Evolutionary conservation across 441 rosid species (phyloP), one percentile per base, ranked within the genome.

Genomic region (Adansonia rubrostipa): DNA sequence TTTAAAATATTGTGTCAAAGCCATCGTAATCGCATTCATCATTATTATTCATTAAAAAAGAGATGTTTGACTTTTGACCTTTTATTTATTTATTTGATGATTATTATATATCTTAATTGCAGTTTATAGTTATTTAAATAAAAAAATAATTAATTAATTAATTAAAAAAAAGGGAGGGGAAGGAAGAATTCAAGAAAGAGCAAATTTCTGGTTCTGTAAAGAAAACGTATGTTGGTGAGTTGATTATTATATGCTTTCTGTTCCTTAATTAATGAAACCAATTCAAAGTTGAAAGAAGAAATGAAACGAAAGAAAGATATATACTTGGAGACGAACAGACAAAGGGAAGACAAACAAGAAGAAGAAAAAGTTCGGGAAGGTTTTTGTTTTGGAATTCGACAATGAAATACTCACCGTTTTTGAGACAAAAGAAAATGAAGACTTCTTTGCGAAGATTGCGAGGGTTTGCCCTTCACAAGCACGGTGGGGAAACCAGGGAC

Each of bases 381-480:
- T 3, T 22, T 60, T 60, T 60, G 40, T 60, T 60, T 5, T 60
- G 65, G 36, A 9, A 14, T 64, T 64, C 24, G 71, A 66, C 44
- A 66, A 22, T n/a, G 24, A 42, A 66, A 42, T 22, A 0, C 45
- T 1, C 51, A 3, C 47, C 11, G 19, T 42, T 36, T 28, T n/a
- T 2, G 11, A 54, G 33, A 50, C 5, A 14, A 1, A 54, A 17
- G 11, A n/a, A 71, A 76, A 95, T 95, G 98, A 95, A 88, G 83
- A 86, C 89, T 69, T 96, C 99, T 69, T 76, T 92, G 40, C 92
- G 87, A 79, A 92, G 86, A 81, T 84, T 91, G 65, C 89, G 93
- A 80, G 94, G 90, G 8, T 80, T 91, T 20, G 83, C 87, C 28
- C 85, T 81, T 76, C 91, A 85, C 69, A 80, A 77, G 75, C 91